Evolutionary conservation across 306 rosid species (phyloP), one percentile per base, ranked within the genome.

Genomic region (Sicyos baderoa): DNA sequence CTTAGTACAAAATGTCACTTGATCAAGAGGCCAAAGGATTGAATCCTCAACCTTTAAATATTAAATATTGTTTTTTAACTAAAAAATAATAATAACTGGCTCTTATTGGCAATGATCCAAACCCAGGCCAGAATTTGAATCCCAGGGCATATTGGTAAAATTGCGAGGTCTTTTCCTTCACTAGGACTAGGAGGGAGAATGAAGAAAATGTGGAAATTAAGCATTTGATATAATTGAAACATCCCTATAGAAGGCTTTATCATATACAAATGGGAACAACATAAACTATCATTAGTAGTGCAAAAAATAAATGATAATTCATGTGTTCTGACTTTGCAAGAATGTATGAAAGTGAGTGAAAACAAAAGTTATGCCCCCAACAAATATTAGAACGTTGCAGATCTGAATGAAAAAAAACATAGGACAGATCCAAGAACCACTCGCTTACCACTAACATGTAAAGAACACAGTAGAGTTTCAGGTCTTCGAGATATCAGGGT

Each of bases 401-500:
- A 37, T 37, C 44, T 4, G 44, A 37, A 37, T 37, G 4, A 7
- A 5, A 23, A 40, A 23, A 3, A 67, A 23, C 14, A 67, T 21
- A 48, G 13, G 44, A 45, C 54, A 67, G 18, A 48, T 67, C 55
- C 71, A 67, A 67, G 15, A 47, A 23, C 57, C 72, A 15, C 9
- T 25, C n/a, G 27, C 72, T 67, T 23, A 49, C 45, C 45, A 13
- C 56, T 15, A 67, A 67, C 40, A 66, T 66, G 55, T 45, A 66
- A 21, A 47, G 55, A 66, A 22, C 56, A 48, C 16, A 67, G 57
- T 47, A 49, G 15, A 4, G 22, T 25, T 45, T 48, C 45, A 16
- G 35, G 40, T 21, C 71, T 45, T 21, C 7, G 9, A 45, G 37
- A 65, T 14, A 66, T 64, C 35, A 64, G 53, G 53, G 53, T 22